Evolutionary conservation across 768 basidiomycete species (phyloP).

Genomic region (Podaxis mareebaensis): DNA sequence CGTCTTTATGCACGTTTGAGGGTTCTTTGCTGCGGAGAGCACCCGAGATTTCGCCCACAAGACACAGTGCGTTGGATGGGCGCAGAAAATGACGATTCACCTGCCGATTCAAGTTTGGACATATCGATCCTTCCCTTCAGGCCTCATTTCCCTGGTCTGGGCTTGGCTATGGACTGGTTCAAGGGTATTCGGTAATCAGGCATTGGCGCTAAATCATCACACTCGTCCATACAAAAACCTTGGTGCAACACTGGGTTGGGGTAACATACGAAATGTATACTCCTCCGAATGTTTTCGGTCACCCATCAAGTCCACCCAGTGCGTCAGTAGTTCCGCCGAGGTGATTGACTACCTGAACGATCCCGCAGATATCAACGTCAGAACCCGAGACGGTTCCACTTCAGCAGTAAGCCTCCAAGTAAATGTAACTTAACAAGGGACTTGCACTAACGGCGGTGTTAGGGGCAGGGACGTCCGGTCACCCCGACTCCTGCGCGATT

Average conservation of each 20-base stretch:
- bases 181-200: background rate
- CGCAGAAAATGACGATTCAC: background rate
- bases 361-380: conserved; percentile 1
- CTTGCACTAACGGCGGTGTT: background rate
- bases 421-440: background rate
- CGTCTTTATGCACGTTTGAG: background rate
- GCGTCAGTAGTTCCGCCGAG: background rate
- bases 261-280: background rate
- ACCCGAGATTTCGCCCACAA: background rate
- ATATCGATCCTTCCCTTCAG: background rate
- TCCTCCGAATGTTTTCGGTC: background rate
- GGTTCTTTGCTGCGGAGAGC: background rate
- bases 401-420: background rate
- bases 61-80: background rate
- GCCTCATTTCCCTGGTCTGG: background rate
- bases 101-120: background rate
- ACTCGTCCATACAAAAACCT: background rate
- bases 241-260: background rate
- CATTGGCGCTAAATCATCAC: background rate
- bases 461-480: too few relatives aligned
- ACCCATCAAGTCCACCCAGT: background rate
- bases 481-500: too few relatives aligned
- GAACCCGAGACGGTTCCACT: background rate
- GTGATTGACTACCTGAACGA: background rate
- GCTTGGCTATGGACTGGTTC: background rate